Base-by-base conservation (phyloP, 192 early-diverging fungal genomes). In the Gonapodya prolifera region DNA sequence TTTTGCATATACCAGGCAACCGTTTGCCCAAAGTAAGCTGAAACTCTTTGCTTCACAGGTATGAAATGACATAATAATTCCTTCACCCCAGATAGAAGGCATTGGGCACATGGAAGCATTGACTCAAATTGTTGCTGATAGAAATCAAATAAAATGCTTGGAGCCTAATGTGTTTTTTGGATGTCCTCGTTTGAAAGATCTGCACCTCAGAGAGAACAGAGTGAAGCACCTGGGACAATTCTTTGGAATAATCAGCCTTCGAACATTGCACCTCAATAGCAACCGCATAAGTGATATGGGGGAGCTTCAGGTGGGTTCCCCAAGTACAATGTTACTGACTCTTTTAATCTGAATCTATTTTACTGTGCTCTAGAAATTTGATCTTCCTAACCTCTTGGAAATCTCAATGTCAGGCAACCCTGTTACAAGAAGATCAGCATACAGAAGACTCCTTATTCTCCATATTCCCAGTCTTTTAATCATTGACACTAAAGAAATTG, bases 121-220 rank as follows among this genome's bases (percentile, higher is more conserved):
- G 31, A 81, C 83, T 28, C 86, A 89, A 75, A 79, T 89, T 34
- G 86, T 88, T 2, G 75, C 89, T 18, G 87, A 89, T 79, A 85
- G 86, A 79, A 89, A 89, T 77, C 88, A 89, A 75, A 88, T 89
- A 79, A 89, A 85, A 75, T 69, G 77, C 28, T 84, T 82, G 2
- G 88, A 89, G 33, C 86, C 86, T 23, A 78, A 80, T 0, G 86
- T 85, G 1, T 89, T 89, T 75, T 35, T 85, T 8, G 85, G 83
- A 0, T 74, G 89, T 32, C 83, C 85, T 32, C 87, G 89, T 45
- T 76, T 89, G 34, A 83, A 81, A 69, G 86, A 87, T 69, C 78
- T 89, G 70, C 88, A 89, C 71, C 29, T 8, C 71, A 89, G 87
- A 77, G 88, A 89, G 77, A 89, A 89, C 70, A 81, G 88, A 30